Base-by-base conservation (phyloP, 2,329 filamentous ascomycete species). In the Pseudogymnoascus sp. region DNA sequence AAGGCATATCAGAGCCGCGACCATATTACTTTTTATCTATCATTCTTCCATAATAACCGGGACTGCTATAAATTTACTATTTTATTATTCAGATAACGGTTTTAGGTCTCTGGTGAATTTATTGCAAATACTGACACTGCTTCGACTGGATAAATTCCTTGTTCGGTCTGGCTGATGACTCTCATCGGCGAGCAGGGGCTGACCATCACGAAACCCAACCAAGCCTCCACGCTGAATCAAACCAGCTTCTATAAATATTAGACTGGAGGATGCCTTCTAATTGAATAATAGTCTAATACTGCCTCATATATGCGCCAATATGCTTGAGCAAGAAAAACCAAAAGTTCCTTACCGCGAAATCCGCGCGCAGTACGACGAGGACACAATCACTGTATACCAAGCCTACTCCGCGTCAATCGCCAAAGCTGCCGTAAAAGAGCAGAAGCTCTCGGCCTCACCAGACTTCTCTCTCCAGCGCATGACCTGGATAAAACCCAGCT, bases 401-500 rank as follows among this genome's bases (percentile, higher is more conserved):
- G 84, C 83, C 21, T 86, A 86, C 72, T 77, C 76, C 26, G 39
- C 71, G 17, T 66, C 72, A 41, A 86, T 86, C 67, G 83, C 83
- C 13, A 64, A 71, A 11, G 74, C 80, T 3, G 84, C 84, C 4
- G 74, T 86, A 5, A 60, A 71, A 2, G 61, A 72, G 1, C 82
- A 85, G 66, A 78, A 73, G 7, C 78, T 87, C 40, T 72, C 78
- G 57, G 79, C 81, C 0, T 82, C 80, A 0, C 74, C 80, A 2
- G 71, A 76, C 5, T 86, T 85, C 72, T 75, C 71, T 11, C 73
- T 74, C n/a, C 71, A 71, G 1, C 78, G 84, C 59, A 86, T 85
- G 83, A 86, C 84, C 3, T 86, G 84, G 84, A 79, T 86, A 65
- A 86, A 86, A 67, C 83, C 83, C 0, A 81, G 78, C 63, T 87